Evolutionary conservation across 257 asterid genomes (phyloP).

Genomic region (Ophiorrhiza pumila): DNA sequence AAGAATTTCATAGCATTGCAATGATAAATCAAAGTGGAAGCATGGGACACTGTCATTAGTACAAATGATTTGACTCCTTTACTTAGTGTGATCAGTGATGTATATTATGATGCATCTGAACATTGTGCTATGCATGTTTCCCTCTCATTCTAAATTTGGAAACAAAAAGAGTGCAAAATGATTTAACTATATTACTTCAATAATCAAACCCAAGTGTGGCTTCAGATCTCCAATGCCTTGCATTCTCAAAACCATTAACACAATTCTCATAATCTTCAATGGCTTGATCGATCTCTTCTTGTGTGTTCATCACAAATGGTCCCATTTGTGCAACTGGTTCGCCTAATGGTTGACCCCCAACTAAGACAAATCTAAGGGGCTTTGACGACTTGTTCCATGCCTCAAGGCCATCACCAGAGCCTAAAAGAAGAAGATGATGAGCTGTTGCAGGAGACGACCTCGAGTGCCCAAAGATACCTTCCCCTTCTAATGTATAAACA

Average conservation of each 20-base stretch:
- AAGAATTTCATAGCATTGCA: not conserved
- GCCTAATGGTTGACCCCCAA: conserved; percentile 79
- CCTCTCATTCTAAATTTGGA: conserved; percentile 6
- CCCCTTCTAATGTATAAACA: conserved; percentile 79
- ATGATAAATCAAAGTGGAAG: conserved; percentile 3
- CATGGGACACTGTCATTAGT: conserved; percentile 7
- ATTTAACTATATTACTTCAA: conserved; percentile 2
- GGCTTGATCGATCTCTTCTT: conserved; percentile 69
- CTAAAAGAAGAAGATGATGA: conserved; percentile 60
- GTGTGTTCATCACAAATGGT: conserved; percentile 87
- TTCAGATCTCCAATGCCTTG: conserved; percentile 74
- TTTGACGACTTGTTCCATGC: conserved; percentile 65
- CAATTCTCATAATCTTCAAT: conserved; percentile 66
- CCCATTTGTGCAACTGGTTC: conserved; percentile 86
- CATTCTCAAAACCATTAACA: conserved; percentile 81
- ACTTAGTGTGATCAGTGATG: not conserved
- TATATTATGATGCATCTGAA: conserved; percentile 6
- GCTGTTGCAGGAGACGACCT: conserved; percentile 42
- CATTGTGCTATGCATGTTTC: not conserved
- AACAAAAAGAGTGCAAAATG: not conserved
- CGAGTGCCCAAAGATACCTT: conserved; percentile 48
- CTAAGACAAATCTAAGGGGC: conserved; percentile 50
- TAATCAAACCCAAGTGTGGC: conserved; percentile 34
- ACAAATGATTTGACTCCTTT: conserved; percentile 1
- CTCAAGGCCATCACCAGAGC: conserved; percentile 59